Evolutionary conservation across 768 basidiomycete species (phyloP), one percentile per base, ranked within the genome.

Genomic region (Steccherinum ochraceum): DNA sequence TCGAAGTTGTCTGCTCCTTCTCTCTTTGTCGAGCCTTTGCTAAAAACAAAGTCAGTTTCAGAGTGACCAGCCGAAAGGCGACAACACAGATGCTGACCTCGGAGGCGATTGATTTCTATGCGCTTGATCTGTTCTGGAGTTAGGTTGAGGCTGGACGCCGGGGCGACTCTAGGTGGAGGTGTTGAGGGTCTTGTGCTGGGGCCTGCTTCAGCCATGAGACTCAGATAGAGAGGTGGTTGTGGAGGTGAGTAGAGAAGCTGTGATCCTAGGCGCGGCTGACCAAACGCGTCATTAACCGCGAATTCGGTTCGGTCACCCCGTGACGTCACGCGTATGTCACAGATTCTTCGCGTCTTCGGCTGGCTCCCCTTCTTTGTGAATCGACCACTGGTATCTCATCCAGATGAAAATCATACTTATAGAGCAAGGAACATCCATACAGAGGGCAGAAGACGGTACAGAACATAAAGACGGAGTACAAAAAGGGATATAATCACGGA

Each of bases 21-120:
- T 82, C 78, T 44, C 85, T 77, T 63, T 89, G 85, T 30, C 71
- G 78, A 24, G 82, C 84, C 67, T 93, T 93, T 2, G 90, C 89
- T 89, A 55, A 1, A 43, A 43, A 21, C 16, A 7, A 48, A 16
- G 4, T 25, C 10, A 40, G 41, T 3, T 42, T 24, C 45, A 12
- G 48, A 49, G 42, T 25, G 30, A 35, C 11, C 40, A 24, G 23
- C 12, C 27, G 21, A 25, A 10, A 2, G 11, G 42, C 26, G 11
- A 44, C 26, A 26, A 23, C 26, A 26, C 24, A 58, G n/a, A n/a
- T n/a, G n/a, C 46, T 5, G 21, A 86, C 88, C 88, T 79, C 78
- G 83, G 20, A 92, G 69, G 48, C 89, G 78, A 59, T 92, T 90
- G 40, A 91, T 74, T 63, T 93, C 89, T 21, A 91, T 74, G 50